Evolutionary conservation across 2,329 filamentous ascomycete species (phyloP), one percentile per base, ranked within the genome.

Genomic region (Fusarium proliferatum): DNA sequence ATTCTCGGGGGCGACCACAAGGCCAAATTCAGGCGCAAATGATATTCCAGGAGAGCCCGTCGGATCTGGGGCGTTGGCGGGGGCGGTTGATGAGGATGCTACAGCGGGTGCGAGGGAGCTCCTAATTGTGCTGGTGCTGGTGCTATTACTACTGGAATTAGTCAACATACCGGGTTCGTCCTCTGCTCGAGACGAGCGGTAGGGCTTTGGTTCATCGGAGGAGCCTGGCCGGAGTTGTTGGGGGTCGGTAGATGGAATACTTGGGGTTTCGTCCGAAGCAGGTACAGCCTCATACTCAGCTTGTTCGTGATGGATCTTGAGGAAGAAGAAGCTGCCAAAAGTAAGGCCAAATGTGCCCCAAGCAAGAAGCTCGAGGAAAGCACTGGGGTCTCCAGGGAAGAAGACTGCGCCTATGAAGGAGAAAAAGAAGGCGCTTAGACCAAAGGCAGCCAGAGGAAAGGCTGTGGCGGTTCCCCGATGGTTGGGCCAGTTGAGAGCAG

Each of bases 381-480:
- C 89, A 62, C 92, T 92, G 2, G 95, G 96, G 77, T 97, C 91
- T 43, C 94, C 94, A 5, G 94, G 93, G 79, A 97, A 95, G 45
- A 94, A 85, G 52, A 97, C 80, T 23, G 90, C 90, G 28, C 94
- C 94, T 39, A 97, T 83, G 5, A 92, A 87, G 1, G 96, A 96
- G 84, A 98, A 99, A 85, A 98, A 97, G 84, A 99, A 96, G 61
- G 96, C 96, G 80, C 95, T 98, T 64, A 99, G 85, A 6, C 96
- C 96, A 80, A 98, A 98, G 6, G 94, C 95, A 64, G 96, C 94
- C 63, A 98, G 84, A 10, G 96, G 96, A 77, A 98, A 96, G 3
- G 95, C 95, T 10, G 96, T 98, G 10, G 96, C 96, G 7, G 96
- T 97, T 62, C 96, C 96, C 72, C 96, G 90, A 80, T 97, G 93